phyloP scores from a whole-genome alignment of 306 rosid species.

The Astragalus membranaceus region DNA sequence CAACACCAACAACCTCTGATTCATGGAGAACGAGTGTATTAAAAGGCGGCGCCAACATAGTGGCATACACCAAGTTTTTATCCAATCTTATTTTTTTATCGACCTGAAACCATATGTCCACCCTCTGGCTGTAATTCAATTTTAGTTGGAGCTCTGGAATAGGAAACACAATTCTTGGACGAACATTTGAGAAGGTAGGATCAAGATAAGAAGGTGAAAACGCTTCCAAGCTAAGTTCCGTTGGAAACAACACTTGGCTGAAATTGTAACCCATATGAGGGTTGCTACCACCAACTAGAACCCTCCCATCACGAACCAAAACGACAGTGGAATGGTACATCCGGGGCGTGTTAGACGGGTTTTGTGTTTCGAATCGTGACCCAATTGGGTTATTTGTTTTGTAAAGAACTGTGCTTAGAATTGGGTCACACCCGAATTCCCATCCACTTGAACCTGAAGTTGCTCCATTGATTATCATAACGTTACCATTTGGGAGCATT shows the following conservation, averaged over 20 bases:
- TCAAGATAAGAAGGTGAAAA: slow-evolving; percentile 46
- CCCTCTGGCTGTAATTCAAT: slow-evolving; percentile 9
- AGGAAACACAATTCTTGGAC: slow-evolving; percentile 27
- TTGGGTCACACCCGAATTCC: slow-evolving; percentile 41
- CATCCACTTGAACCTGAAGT: slow-evolving; percentile 48
- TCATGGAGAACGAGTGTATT: slow-evolving; percentile 21
- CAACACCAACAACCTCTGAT: slow-evolving; percentile 50
- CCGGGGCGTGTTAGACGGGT: slow-evolving; percentile 28
- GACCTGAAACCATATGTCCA: slow-evolving; percentile 17
- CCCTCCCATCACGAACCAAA: slow-evolving; percentile 60
- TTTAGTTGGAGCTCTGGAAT: slow-evolving; percentile 3
- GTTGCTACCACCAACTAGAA: slow-evolving; percentile 66
- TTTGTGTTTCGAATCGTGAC: slow-evolving; percentile 41
- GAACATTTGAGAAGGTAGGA: not conserved
- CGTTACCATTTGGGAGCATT: slow-evolving; percentile 58
- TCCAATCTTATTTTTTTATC: not conserved
- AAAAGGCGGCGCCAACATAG: slow-evolving; percentile 60
- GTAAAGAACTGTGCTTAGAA: slow-evolving; percentile 40
- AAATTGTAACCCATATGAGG: slow-evolving; percentile 44
- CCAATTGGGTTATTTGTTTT: slow-evolving; percentile 15
- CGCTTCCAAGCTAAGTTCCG: slow-evolving; percentile 40
- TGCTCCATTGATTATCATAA: slow-evolving; percentile 54
- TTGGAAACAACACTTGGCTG: slow-evolving; percentile 35
- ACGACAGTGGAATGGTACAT: slow-evolving; percentile 69
- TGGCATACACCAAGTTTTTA: slow-evolving; percentile 26